Evolutionary conservation across 495 filamentous ascomycete species (phyloP).

Genomic region (Tuber calosporum): DNA sequence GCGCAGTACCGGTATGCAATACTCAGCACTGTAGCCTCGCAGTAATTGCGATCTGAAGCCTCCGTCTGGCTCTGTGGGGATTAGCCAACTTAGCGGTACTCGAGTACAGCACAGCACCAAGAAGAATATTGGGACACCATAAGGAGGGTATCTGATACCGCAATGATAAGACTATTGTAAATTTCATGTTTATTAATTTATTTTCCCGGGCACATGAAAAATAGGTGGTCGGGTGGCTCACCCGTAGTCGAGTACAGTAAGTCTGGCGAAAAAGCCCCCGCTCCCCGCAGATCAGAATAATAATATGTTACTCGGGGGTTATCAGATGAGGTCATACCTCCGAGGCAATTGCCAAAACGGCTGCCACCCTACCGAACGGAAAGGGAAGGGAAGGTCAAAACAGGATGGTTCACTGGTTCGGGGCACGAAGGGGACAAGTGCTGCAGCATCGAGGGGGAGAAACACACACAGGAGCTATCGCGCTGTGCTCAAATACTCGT

Average conservation of each 20-base stretch:
- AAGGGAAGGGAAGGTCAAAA: background rate
- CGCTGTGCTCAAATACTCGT: background rate
- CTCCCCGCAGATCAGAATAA: background rate
- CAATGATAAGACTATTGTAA: background rate
- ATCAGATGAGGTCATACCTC: conserved; percentile 1
- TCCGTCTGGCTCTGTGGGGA: no score
- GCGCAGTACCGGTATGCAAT: background rate
- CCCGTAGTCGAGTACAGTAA: background rate
- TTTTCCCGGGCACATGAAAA: background rate
- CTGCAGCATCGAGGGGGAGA: background rate
- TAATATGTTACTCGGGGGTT: background rate
- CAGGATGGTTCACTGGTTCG: background rate
- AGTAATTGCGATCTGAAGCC: background rate
- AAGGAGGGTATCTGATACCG: background rate
- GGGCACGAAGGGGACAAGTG: background rate
- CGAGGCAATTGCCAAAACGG: background rate
- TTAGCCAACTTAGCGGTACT: background rate
- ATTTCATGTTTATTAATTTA: background rate
- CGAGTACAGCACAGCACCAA: background rate
- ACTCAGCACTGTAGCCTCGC: no score
- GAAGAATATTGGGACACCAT: background rate
- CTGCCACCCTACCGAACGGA: background rate
- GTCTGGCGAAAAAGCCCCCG: background rate
- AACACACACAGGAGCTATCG: background rate
- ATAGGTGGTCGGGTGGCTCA: background rate